Percentiles rank a stretch among this genome's conserved stretches.
These are phyloP conservation scores for Pyrus pyrifolia DNA, from an alignment of 306 rosid species.

Conservation along the genomic window DNA sequence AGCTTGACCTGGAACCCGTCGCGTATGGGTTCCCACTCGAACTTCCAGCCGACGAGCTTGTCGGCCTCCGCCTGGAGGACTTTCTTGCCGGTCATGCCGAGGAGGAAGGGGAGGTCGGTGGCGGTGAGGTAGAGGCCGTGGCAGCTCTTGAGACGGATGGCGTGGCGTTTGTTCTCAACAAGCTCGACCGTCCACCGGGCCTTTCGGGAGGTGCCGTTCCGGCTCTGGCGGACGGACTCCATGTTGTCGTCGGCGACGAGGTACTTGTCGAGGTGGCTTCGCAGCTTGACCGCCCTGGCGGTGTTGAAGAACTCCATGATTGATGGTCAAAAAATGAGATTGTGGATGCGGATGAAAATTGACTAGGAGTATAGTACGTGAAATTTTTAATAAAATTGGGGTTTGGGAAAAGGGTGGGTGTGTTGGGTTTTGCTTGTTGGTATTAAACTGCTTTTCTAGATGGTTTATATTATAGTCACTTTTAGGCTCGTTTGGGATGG, in stretches of 20 bases:
- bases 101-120: conserved; percentile 33
- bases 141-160: conserved; percentile 49
- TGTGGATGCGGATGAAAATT: neutral
- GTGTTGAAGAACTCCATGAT: conserved; percentile 61
- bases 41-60: conserved; percentile 14
- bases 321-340: neutral
- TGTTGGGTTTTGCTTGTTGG: conserved; percentile 28
- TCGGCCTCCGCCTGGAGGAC: conserved; percentile 30
- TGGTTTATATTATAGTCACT: too few relatives aligned
- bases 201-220: conserved; percentile 26
- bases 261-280: conserved; percentile 68
- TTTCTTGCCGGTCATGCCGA: conserved; percentile 60
- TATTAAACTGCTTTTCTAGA: neutral
- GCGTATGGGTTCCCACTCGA: conserved; percentile 65
- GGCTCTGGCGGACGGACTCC: conserved; percentile 53
- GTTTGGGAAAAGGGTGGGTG: neutral
- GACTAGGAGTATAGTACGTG: neutral
- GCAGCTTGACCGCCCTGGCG: conserved; percentile 46
- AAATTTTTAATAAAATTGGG: neutral
- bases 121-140: conserved; percentile 59
- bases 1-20: conserved; percentile 75
- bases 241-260: conserved; percentile 47
- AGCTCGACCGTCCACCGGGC: conserved; percentile 64
- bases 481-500: too few relatives aligned
- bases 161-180: conserved; percentile 30